Base-by-base conservation (phyloP, 2,329 filamentous ascomycete species). In the Penicillium aurantiogriseum region DNA sequence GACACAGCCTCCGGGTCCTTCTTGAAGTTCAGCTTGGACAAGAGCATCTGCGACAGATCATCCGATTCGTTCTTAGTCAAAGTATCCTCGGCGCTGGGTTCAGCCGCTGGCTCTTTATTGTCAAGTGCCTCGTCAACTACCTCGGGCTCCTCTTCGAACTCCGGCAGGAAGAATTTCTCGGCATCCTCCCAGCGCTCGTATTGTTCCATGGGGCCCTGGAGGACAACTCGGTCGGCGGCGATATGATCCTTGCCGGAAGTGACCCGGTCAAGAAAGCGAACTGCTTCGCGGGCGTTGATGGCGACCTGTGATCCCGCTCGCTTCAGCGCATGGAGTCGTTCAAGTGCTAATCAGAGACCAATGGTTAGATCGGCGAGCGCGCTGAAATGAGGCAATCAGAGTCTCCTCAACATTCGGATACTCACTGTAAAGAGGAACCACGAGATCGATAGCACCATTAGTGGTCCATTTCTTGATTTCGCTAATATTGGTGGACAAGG, bases 401-500 rank as follows among this genome's bases (percentile, higher is more conserved):
- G 15, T 25, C 21, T 21, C 42, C 47, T 40, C 7, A 15, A 25
- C 44, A 25, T 10, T 15, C 44, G 17, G 33, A 29, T 38, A 70
- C 73, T 63, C 74, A 82, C 80, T 81, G 70, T 80, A 80, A 36
- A 81, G 74, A 54, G 80, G 80, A 54, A 83, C 78, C 54, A 81
- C 75, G 39, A 83, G 74, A 59, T 75, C 79, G 52, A 82, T 77
- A 38, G 76, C 73, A 33, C 79, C 79, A 54, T 79, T 76, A 27
- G 76, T 74, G 49, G 80, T 78, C 78, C 80, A 82, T 68, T 75
- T 75, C 69, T 82, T 82, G 59, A 83, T 79, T 66, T 81, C 80
- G 56, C 77, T 78, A 61, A 83, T 79, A 59, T 79, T 81, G 51
- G 79, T 78, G 46, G 78, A 80, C 55, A 83, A 68, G 47, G 79